phyloP scores from a whole-genome alignment of 352 stramenopile genomes.

The Globisporangium orthogonon region DNA sequence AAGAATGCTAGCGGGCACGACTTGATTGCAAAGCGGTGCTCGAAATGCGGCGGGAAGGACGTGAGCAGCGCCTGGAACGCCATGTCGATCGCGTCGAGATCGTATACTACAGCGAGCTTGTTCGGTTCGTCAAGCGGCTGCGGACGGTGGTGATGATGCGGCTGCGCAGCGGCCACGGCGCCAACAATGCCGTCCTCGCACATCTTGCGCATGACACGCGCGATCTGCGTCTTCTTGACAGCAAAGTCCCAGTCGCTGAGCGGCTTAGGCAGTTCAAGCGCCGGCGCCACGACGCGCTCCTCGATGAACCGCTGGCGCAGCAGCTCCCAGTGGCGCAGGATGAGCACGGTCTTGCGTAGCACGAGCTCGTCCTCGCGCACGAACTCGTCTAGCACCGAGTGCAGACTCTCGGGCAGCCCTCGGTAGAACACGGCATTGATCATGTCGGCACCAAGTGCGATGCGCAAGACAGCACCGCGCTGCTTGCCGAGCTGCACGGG shows the following conservation, averaged over 20 bases:
- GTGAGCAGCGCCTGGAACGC: constrained; percentile 71
- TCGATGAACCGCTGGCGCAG: constrained; percentile 60
- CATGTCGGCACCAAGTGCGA: constrained; percentile 86
- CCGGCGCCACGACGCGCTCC: constrained; percentile 26
- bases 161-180: background rate
- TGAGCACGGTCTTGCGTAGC: constrained; percentile 61
- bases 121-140: constrained; percentile 20
- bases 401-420: constrained; percentile 24
- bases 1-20: constrained; percentile 88
- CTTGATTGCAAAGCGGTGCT: constrained; percentile 88
- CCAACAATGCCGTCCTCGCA: constrained; percentile 35
- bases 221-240: constrained; percentile 60
- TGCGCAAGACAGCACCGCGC: constrained; percentile 58
- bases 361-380: constrained; percentile 48
- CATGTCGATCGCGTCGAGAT: constrained; percentile 82
- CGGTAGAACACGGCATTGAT: constrained; percentile 60
- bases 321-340: constrained; percentile 61
- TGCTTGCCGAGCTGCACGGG: constrained; percentile 74
- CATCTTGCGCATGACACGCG: constrained; percentile 55
- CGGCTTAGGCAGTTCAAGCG: constrained; percentile 38
- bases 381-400: constrained; percentile 29
- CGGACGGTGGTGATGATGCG: constrained; percentile 9
- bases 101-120: constrained; percentile 77
- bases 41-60: constrained; percentile 81
- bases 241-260: constrained; percentile 72